Percentiles rank a stretch among this genome's conserved stretches.
Evolutionary conservation across 2,329 filamentous ascomycete genomes (phyloP).

Genomic region (Colletotrichum tabaci): DNA sequence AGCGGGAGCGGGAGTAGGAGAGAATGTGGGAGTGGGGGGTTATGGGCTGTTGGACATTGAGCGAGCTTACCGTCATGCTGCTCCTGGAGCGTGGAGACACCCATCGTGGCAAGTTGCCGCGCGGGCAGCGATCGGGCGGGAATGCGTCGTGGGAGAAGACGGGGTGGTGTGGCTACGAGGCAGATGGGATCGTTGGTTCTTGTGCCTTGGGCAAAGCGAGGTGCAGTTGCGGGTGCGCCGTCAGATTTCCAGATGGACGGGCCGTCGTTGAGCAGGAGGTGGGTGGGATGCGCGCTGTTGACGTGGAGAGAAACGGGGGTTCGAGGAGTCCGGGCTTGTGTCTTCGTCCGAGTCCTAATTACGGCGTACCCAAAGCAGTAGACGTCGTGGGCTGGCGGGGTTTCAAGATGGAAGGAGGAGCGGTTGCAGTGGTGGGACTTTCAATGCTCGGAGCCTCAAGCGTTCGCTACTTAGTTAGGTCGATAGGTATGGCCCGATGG

Average conservation of each 20-base stretch:
- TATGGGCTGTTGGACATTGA: background rate
- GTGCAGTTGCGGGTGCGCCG: conserved; percentile 17
- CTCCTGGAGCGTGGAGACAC: conserved; percentile 79
- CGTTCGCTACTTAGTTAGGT: conserved; percentile 3
- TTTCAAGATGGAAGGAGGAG: conserved; percentile 48
- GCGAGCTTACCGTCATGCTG: conserved; percentile 68
- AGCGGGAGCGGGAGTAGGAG: background rate
- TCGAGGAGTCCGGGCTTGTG: conserved; percentile 15
- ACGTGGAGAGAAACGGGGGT: background rate
- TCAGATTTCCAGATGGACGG: background rate
- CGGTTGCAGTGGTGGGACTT: conserved; percentile 41
- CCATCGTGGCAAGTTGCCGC: conserved; percentile 72
- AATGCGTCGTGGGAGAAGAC: background rate
- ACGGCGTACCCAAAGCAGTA: conserved; percentile 6
- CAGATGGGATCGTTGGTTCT: conserved; percentile 2
- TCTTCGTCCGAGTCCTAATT: background rate
- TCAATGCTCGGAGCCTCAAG: conserved; percentile 36
- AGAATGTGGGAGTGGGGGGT: too few relatives aligned
- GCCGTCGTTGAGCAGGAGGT: conserved; percentile 8
- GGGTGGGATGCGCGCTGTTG: conserved; percentile 34
- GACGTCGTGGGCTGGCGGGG: conserved; percentile 47
- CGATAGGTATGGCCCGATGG: background rate
- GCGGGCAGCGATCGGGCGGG: conserved; percentile 27
- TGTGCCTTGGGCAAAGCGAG: conserved; percentile 22
- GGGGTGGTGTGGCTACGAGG: conserved; percentile 10